Conservation (phyloP, 164 flowering plant genomes). For the Umbellularia californica region DNA sequence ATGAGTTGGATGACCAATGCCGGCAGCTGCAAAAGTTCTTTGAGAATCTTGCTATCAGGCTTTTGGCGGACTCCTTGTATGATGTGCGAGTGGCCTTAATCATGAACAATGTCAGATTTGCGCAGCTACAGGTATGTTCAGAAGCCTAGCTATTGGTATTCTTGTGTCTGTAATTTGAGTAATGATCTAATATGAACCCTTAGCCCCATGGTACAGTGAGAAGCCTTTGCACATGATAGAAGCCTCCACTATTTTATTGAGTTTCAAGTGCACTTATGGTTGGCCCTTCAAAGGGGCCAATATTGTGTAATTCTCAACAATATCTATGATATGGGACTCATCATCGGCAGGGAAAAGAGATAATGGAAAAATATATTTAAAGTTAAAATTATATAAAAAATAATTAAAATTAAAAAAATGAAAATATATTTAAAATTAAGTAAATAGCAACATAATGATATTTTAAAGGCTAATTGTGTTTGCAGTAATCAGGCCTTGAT, state of each 20-base stretch:
- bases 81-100: slow-evolving; percentile 56
- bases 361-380: too few relatives aligned
- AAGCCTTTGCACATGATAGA: neutral
- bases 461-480: too few relatives aligned
- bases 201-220: neutral
- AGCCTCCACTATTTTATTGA: neutral
- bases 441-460: too few relatives aligned
- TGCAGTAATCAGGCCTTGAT: too few relatives aligned
- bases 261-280: neutral
- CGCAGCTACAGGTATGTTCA: slow-evolving; percentile 67
- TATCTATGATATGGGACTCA: too few relatives aligned
- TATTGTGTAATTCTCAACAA: too few relatives aligned
- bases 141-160: neutral
- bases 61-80: slow-evolving; percentile 57
- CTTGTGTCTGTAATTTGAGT: neutral
- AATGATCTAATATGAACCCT: neutral
- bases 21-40: slow-evolving; percentile 55
- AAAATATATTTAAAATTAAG: too few relatives aligned
- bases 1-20: slow-evolving; percentile 39
- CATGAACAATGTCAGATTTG: slow-evolving; percentile 79
- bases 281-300: neutral
- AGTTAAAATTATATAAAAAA: too few relatives aligned
- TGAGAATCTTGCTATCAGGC: slow-evolving; percentile 58
- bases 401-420: too few relatives aligned
- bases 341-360: too few relatives aligned